These are phyloP conservation scores for Trypethelium eluteriae DNA, from an alignment of 495 filamentous ascomycete species.

Conservation along the genomic window DNA sequence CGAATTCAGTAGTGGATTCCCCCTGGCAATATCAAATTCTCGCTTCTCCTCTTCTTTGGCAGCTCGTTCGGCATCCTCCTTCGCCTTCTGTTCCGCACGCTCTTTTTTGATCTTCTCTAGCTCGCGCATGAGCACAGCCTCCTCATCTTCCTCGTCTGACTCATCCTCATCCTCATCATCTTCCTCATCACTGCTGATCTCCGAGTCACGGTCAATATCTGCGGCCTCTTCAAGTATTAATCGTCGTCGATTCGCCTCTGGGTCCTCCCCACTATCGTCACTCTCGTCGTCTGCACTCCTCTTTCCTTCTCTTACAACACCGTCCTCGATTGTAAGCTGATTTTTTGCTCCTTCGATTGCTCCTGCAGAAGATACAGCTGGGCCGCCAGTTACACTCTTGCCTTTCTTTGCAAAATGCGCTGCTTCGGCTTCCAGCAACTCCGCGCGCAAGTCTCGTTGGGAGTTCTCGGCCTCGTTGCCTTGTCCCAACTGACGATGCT, in stretches of 20 bases:
- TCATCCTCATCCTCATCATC: slow-evolving; percentile 54
- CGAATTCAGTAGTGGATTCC: slow-evolving; percentile 83
- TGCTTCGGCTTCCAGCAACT: slow-evolving; percentile 82
- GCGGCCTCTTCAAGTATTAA: slow-evolving; percentile 75
- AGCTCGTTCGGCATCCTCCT: slow-evolving; percentile 62
- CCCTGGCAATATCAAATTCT: slow-evolving; percentile 81
- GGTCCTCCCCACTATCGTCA: slow-evolving; percentile 56
- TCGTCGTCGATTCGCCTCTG: slow-evolving; percentile 73
- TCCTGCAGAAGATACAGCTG: slow-evolving; percentile 13
- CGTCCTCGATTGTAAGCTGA: slow-evolving; percentile 16
- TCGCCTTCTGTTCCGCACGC: slow-evolving; percentile 72
- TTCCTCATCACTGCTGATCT: slow-evolving; percentile 65
- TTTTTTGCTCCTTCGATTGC: slow-evolving; percentile 5
- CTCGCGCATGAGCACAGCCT: slow-evolving; percentile 81
- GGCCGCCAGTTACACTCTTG: slow-evolving; percentile 40
- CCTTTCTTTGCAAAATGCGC: slow-evolving; percentile 79
- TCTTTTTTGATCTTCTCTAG: slow-evolving; percentile 92
- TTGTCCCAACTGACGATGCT: slow-evolving; percentile 84
- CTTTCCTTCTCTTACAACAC: slow-evolving; percentile 29
- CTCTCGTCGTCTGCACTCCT: slow-evolving; percentile 26
- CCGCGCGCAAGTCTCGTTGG: slow-evolving; percentile 77
- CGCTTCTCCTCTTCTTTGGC: slow-evolving; percentile 71
- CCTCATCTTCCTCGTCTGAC: slow-evolving; percentile 74
- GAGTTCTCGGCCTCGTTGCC: slow-evolving; percentile 70
- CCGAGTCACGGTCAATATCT: slow-evolving; percentile 86